Percentiles rank a stretch among this genome's conserved stretches.
These are phyloP conservation scores for Batkoa obscura DNA, from an alignment of 371 early-diverging fungal species.

Conservation along the genomic window DNA sequence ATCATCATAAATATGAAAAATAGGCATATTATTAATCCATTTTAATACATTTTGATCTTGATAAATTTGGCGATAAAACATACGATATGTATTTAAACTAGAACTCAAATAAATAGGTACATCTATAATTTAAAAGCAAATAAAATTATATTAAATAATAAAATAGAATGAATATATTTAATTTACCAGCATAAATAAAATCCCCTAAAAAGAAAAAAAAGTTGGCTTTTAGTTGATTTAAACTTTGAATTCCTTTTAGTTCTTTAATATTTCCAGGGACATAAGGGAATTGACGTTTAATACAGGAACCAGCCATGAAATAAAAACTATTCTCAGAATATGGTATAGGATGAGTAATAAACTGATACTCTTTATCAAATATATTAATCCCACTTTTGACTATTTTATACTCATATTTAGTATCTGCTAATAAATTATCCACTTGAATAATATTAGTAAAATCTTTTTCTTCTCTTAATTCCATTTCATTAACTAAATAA, in stretches of 20 bases:
- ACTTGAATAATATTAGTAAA: neutral
- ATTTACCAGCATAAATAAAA: slow-evolving; percentile 19
- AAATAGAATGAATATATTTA: neutral
- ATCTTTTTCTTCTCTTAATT: neutral
- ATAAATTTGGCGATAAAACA: slow-evolving; percentile 23
- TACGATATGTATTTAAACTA: slow-evolving; percentile 14
- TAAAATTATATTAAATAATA: neutral
- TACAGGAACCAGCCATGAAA: slow-evolving; percentile 21
- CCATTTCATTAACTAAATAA: neutral
- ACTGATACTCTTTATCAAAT: neutral
- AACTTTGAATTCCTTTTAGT: slow-evolving; percentile 10
- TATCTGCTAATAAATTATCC: neutral
- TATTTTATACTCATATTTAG: neutral
- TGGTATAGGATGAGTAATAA: slow-evolving; percentile 13
- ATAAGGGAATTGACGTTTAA: slow-evolving; percentile 26
- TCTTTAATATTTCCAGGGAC: slow-evolving; percentile 10
- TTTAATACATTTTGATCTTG: slow-evolving; percentile 11
- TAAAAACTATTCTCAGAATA: slow-evolving; percentile 10
- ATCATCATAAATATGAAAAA: slow-evolving; percentile 23
- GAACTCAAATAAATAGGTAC: slow-evolving; percentile 19
- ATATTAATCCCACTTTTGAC: neutral
- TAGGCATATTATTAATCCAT: slow-evolving; percentile 15
- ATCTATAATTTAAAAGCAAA: slow-evolving; percentile 7
- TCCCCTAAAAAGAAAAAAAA: slow-evolving; percentile 21
- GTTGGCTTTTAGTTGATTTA: slow-evolving; percentile 6